Percentiles rank a stretch among this genome's conserved stretches.
These are phyloP conservation scores for Oryza glumipatula DNA, from an alignment of 176 grass and related monocot species.

Conservation along the genomic window DNA sequence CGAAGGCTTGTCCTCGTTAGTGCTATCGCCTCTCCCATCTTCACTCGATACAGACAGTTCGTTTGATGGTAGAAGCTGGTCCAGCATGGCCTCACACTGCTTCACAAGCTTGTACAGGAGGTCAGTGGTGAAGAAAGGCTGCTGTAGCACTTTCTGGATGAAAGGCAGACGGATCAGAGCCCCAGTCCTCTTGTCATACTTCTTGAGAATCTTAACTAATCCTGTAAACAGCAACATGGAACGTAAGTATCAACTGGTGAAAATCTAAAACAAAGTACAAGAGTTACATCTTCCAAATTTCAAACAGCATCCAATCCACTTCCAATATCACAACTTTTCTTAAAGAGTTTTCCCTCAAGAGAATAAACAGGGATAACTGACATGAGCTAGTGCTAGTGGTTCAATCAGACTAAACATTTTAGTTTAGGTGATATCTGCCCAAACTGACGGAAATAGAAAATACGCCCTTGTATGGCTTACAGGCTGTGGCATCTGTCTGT, in stretches of 20 bases:
- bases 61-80: constrained; percentile 63
- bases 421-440: background rate
- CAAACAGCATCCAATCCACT: background rate
- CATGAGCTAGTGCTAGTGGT: background rate
- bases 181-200: constrained; percentile 97
- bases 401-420: background rate
- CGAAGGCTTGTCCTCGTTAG: constrained; percentile 32
- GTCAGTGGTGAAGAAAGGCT: constrained; percentile 96
- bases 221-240: constrained; percentile 50
- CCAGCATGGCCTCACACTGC: constrained; percentile 83
- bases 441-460: background rate
- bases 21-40: constrained; percentile 40
- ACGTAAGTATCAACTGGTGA: background rate
- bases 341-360: background rate
- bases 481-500: background rate
- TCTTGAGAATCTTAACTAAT: constrained; percentile 96
- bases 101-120: constrained; percentile 90
- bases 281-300: constrained; percentile 21
- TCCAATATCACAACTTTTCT: background rate
- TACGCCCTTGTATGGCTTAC: background rate
- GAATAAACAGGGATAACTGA: background rate
- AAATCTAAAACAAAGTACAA: background rate
- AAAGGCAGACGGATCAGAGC: constrained; percentile 83
- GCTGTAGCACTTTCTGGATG: constrained; percentile 89
- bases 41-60: constrained; percentile 59